phyloP scores from a whole-genome alignment of 495 filamentous ascomycete species.

The Aspergillus asperescens region DNA sequence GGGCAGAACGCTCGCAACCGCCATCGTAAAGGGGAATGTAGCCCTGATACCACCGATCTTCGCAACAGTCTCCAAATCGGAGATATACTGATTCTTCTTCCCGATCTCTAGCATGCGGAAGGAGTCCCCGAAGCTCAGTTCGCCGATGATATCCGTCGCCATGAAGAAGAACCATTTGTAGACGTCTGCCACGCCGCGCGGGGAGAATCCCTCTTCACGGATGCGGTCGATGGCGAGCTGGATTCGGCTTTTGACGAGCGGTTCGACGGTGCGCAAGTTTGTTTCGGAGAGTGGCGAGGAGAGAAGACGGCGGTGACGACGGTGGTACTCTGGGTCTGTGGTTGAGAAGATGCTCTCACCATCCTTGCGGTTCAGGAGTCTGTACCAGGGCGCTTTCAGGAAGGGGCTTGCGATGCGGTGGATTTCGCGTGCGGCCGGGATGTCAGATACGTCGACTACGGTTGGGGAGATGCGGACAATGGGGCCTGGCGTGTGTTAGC shows the following conservation, averaged over 20 bases:
- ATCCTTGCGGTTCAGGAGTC: slow-evolving; percentile 11
- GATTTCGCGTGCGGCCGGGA: slow-evolving; percentile 28
- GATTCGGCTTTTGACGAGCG: slow-evolving; percentile 26
- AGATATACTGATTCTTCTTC: slow-evolving; percentile 41
- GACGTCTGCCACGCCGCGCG: slow-evolving; percentile 37
- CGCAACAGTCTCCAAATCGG: slow-evolving; percentile 30
- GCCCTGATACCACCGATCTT: slow-evolving; percentile 27
- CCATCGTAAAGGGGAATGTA: slow-evolving; percentile 31
- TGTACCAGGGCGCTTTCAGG: slow-evolving; percentile 20
- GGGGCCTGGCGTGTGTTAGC: slow-evolving; percentile 22
- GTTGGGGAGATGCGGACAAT: slow-evolving; percentile 39
- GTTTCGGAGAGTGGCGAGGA: slow-evolving; percentile 37
- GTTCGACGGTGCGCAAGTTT: slow-evolving; percentile 16
- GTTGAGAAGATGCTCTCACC: slow-evolving; percentile 29
- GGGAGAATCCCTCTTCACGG: slow-evolving; percentile 23
- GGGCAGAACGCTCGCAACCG: slow-evolving; percentile 5
- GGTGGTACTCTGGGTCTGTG: slow-evolving; percentile 26
- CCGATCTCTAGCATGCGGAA: slow-evolving; percentile 51
- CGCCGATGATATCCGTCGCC: slow-evolving; percentile 51
- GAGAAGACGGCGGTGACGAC: slow-evolving; percentile 27
- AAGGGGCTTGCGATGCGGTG: slow-evolving; percentile 29
- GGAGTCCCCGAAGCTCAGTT: slow-evolving; percentile 54
- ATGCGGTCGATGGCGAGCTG: slow-evolving; percentile 32
- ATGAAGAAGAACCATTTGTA: slow-evolving; percentile 55
- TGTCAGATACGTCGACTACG: slow-evolving; percentile 33